Percentiles rank a stretch among this genome's conserved stretches.
phyloP scores from a whole-genome alignment of 2,329 filamentous ascomycete genomes.

The Aspergillus sp. region DNA sequence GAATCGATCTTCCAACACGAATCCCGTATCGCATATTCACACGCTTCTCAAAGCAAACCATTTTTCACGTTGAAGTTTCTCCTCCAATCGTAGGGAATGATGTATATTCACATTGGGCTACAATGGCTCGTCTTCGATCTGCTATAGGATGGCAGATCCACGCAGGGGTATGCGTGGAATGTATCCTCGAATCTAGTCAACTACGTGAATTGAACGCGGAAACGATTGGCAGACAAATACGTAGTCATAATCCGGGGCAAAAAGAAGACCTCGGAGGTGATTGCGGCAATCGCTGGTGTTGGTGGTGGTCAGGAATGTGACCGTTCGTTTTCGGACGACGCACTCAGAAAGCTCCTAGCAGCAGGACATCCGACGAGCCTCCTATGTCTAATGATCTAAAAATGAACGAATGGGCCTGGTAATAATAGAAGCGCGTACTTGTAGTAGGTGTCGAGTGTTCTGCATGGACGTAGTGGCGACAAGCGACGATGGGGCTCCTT shows the following conservation, averaged over 20 bases:
- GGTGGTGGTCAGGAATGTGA: conserved; percentile 13
- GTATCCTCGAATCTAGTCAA: not conserved
- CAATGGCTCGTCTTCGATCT: not conserved
- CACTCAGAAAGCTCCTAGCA: not conserved
- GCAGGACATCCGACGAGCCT: not conserved
- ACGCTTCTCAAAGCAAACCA: conserved; percentile 3
- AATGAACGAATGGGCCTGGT: not conserved
- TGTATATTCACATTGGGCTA: not conserved
- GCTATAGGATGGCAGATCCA: not conserved
- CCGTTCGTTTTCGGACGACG: conserved; percentile 12
- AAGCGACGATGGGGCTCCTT: conserved; percentile 21
- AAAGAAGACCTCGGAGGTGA: not conserved
- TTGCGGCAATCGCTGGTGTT: conserved; percentile 11
- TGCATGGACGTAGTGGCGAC: not conserved
- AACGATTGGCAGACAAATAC: not conserved
- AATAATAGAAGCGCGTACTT: not conserved
- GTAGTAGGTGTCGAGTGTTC: not conserved
- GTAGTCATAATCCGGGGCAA: not conserved
- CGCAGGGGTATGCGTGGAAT: not conserved
- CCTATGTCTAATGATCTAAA: not conserved
- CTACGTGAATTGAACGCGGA: not conserved
- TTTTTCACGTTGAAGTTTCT: not conserved
- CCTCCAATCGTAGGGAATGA: not conserved
- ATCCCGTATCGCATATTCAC: not conserved
- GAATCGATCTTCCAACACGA: not conserved